Percentiles rank a stretch among this genome's conserved stretches.
phyloP scores from a whole-genome alignment of 495 filamentous ascomycete species.

The Talaromyces stipitatus region DNA sequence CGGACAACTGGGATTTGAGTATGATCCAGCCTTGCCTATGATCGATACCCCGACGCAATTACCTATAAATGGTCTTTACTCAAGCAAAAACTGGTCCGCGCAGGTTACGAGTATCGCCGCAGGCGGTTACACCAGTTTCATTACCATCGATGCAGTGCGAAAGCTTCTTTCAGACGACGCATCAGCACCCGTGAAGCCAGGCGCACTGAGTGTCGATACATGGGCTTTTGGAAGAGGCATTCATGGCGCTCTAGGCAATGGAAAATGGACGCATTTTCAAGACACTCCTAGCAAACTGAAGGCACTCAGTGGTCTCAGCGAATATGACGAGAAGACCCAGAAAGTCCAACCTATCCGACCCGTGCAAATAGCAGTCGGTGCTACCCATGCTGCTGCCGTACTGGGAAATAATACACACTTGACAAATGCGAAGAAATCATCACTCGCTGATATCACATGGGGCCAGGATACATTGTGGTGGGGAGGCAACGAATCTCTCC shows the following conservation, averaged over 20 bases:
- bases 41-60: constrained; percentile 63
- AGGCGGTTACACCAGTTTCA: constrained; percentile 78
- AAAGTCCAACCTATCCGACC: constrained; percentile 69
- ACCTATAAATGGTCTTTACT: constrained; percentile 63
- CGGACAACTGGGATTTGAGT: constrained; percentile 78
- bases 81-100: constrained; percentile 47
- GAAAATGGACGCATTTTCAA: constrained; percentile 86
- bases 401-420: constrained; percentile 71
- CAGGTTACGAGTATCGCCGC: constrained; percentile 68
- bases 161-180: constrained; percentile 38
- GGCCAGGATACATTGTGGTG: constrained; percentile 85
- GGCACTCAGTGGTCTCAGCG: constrained; percentile 67
- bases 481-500: constrained; percentile 90
- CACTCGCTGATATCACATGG: constrained; percentile 50
- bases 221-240: constrained; percentile 86
- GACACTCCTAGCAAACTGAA: constrained; percentile 74
- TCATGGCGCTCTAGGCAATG: constrained; percentile 72
- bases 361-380: constrained; percentile 61
- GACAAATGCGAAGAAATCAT: constrained; percentile 33
- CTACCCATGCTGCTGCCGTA: constrained; percentile 69
- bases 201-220: constrained; percentile 60
- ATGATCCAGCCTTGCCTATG: constrained; percentile 47
- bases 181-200: constrained; percentile 28
- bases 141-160: constrained; percentile 70
- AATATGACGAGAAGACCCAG: constrained; percentile 71